Conservation (phyloP, 2,329 filamentous ascomycete genomes). For the Trichocomaceae sp. region DNA sequence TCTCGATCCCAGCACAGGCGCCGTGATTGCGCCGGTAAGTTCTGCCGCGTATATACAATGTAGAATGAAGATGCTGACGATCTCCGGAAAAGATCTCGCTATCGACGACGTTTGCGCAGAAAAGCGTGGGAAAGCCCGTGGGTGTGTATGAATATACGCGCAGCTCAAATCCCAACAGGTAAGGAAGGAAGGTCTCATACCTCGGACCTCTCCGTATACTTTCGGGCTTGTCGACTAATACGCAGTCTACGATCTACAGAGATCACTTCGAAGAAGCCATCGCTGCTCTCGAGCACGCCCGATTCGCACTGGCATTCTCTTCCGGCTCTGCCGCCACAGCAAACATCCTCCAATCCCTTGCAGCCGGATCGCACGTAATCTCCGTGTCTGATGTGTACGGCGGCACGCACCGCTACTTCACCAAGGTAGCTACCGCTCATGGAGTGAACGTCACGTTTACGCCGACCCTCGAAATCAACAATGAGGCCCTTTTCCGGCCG, state of each 20-base stretch:
- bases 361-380: slow-evolving; percentile 85
- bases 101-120: slow-evolving; percentile 94
- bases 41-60: background rate
- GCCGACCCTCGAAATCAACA: slow-evolving; percentile 81
- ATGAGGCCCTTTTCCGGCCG: slow-evolving; percentile 73
- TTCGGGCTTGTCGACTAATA: background rate
- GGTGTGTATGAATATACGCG: slow-evolving; percentile 90
- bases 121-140: slow-evolving; percentile 75
- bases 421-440: slow-evolving; percentile 90
- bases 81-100: slow-evolving; percentile 65
- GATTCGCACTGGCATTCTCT: slow-evolving; percentile 87
- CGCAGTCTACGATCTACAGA: slow-evolving; percentile 33
- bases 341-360: slow-evolving; percentile 84
- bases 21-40: slow-evolving; percentile 77
- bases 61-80: background rate
- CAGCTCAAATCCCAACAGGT: slow-evolving; percentile 85
- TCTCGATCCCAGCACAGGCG: slow-evolving; percentile 84
- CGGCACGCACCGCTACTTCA: slow-evolving; percentile 97
- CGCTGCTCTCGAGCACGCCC: slow-evolving; percentile 85
- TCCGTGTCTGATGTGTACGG: slow-evolving; percentile 97
- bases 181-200: slow-evolving; percentile 19
- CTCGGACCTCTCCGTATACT: background rate
- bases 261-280: slow-evolving; percentile 90
- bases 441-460: slow-evolving; percentile 93
- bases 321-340: slow-evolving; percentile 93